Evolutionary conservation across 306 rosid species (phyloP), one percentile per base, ranked within the genome.

Genomic region (Canavalia gladiata): DNA sequence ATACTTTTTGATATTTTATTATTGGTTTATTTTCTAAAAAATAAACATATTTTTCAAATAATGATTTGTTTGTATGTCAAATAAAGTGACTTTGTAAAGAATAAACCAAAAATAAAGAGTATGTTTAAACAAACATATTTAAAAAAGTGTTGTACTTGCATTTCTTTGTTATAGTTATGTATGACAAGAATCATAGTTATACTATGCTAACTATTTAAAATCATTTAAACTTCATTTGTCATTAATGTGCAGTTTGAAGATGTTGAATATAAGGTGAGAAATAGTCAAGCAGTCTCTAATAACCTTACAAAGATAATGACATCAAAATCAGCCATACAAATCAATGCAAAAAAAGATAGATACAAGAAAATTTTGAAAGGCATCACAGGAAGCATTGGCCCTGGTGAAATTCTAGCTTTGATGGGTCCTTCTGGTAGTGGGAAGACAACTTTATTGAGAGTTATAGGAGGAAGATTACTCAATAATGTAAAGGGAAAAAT

Each of bases 401-500:
- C 97, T 3, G 99, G 99, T 7, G 97, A 95, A 80, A 92, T 95
- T 81, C 97, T 95, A 74, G 99, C 99, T 11, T 73, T 95, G 55
- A 95, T 95, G 99, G 99, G 99, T 30, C 97, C 99, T 68, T 95
- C 99, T 62, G 99, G 99, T 0, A 95, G 97, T 80, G 99, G 99
- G 65, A 95, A 95, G 82, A 95, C 99, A 85, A 93, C 99, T 29
- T 81, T 95, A 72, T 84, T 95, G 82, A 95, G 91, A 79, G 99
- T 91, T 66, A 84, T 95, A 33, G 97, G 97, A 70, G 99, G 95
- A 76, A 92, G 99, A 83, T 60, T 93, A 18, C 73, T 73, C 60
- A 94, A 93, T 63, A 90, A 90, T 82, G 89, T 88, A 60, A 93
- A 90, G 72, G 97, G 97, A 63, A 90, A 90, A 70, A 82, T 92